These are phyloP conservation scores for Eucalyptus grandis DNA, from an alignment of 345 rosid genomes.

Conservation along the genomic window DNA sequence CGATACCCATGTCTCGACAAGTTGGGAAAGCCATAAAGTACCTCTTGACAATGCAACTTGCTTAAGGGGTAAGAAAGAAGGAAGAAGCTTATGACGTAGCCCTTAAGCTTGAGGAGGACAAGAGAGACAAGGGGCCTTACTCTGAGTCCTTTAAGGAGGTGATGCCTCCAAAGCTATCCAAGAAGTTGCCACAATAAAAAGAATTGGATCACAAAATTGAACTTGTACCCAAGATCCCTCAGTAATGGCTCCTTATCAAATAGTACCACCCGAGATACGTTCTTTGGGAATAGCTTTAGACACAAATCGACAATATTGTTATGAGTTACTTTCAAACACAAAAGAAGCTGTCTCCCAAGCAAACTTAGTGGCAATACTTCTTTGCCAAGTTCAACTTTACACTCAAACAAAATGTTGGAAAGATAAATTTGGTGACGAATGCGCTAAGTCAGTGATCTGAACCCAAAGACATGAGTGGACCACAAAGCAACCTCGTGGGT, in stretches of 20 bases:
- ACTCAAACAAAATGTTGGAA: neutral
- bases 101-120: neutral
- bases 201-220: rapidly evolving
- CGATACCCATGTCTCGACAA: neutral
- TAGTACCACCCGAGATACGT: rapidly evolving
- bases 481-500: neutral
- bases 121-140: neutral
- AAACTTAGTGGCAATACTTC: neutral
- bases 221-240: neutral
- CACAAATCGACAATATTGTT: neutral
- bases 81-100: neutral
- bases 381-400: neutral
- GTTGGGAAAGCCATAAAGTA: neutral
- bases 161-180: neutral
- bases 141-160: neutral
- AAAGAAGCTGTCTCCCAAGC: neutral
- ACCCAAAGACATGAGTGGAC: neutral
- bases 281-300: no score
- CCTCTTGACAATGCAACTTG: neutral
- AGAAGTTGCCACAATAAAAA: neutral
- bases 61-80: neutral
- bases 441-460: no score
- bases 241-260: rapidly evolving
- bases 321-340: neutral
- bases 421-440: neutral